Evolutionary conservation across 2,329 filamentous ascomycete species (phyloP).

Genomic region (Chaetomium strumarium): DNA sequence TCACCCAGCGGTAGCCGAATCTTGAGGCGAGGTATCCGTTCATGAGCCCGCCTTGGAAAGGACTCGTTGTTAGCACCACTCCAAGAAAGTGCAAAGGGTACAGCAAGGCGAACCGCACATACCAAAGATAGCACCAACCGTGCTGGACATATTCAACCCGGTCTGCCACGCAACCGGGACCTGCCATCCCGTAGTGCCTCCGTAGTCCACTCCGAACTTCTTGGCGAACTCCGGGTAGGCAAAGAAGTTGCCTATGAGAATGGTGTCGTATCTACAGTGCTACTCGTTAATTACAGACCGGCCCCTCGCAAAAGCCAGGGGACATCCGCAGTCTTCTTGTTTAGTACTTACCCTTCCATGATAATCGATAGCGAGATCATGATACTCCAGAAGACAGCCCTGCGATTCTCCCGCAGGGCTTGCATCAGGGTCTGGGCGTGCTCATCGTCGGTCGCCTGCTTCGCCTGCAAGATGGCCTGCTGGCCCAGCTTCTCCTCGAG

Average conservation of each 20-base stretch:
- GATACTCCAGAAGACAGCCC: conserved; percentile 29
- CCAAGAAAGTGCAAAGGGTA: background rate
- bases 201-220: conserved; percentile 18
- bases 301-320: background rate
- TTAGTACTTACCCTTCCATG: conserved; percentile 34
- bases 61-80: background rate
- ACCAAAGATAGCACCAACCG: conserved; percentile 31
- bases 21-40: conserved; percentile 38
- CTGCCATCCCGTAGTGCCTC: conserved; percentile 25
- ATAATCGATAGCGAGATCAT: conserved; percentile 34
- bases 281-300: background rate
- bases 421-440: conserved; percentile 8
- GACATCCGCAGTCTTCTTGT: too few species aligned
- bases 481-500: conserved; percentile 10
- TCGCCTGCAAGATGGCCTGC: conserved; percentile 7
- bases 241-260: conserved; percentile 25
- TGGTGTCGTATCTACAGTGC: conserved; percentile 24
- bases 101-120: background rate
- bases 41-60: conserved; percentile 30
- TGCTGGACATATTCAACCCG: conserved; percentile 35
- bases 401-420: conserved; percentile 21
- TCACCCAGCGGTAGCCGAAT: conserved; percentile 40
- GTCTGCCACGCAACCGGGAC: conserved; percentile 49
- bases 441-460: conserved; percentile 11
- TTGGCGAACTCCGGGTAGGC: conserved; percentile 31